Base-by-base conservation (phyloP, 305 asterid species). In the Rubia peregrina region DNA sequence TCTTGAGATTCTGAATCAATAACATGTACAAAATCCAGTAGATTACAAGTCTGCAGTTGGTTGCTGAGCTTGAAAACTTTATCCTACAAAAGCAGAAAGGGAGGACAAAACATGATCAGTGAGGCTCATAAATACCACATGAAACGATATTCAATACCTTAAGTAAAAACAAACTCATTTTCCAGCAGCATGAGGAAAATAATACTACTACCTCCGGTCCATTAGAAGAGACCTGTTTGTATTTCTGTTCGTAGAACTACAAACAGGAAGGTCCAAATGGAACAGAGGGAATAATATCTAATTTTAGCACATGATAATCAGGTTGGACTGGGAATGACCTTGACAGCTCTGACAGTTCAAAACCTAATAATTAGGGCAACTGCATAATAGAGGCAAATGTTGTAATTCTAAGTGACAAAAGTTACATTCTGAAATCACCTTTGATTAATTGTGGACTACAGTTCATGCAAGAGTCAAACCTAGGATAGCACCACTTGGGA, bases 61-160 rank as follows among this genome's bases (percentile, higher is more conserved):
- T 63, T 65, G 55, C 81, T 81, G 80, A 89, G 93, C 83, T 77
- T 78, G 74, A 84, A 84, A 61, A 89, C 71, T 75, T 85, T 88
- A 73, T 82, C 87, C 96, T 91, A 85, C 81, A 30, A 51, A 17
- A 62, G 46, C 65, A 49, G 67, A 53, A 73, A 60, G 57, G 42
- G 22, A 61, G 71, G n/a, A 16, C 43, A 72, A 57, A 67, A 66
- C 19, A 41, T 38, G 24, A 77, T 79, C 63, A 73, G 21, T 46
- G 72, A 48, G 60, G 71, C 46, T 61, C 8, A 16, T 6, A 43
- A 64, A 21, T 17, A 33, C 49, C 26, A 69, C 7, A 48, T 21
- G 30, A 24, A n/a, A 51, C 48, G 75, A 69, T 57, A 64, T 74
- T 38, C 11, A 17, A 56, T 67, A 63, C 64, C 24, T 10, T 26